A percentile compares a stretch with the other conserved stretches of the same genome.
phyloP scores from a whole-genome alignment of 2,329 filamentous ascomycete species.

The Coniella vitis region DNA sequence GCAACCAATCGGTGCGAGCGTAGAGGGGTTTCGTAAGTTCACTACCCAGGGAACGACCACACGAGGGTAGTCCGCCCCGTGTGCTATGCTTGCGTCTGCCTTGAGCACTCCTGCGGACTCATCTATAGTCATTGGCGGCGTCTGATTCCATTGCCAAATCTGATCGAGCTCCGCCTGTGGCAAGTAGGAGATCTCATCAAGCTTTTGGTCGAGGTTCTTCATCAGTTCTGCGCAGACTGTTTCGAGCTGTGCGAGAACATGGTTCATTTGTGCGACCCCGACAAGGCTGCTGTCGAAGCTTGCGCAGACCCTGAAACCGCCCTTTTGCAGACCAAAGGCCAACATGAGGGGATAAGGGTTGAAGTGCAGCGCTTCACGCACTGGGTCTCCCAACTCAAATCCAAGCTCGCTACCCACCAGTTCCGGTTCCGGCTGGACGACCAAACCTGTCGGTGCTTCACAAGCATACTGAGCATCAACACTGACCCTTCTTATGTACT shows the following conservation, averaged over 20 bases:
- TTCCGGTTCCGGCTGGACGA: constrained; percentile 27
- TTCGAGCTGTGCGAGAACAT: constrained; percentile 30
- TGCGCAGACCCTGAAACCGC: constrained; percentile 35
- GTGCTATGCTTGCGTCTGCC: constrained; percentile 17
- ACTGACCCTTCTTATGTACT: constrained; percentile 37
- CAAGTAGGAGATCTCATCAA: constrained; percentile 30
- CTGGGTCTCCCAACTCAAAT: constrained; percentile 14
- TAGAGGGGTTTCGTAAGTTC: constrained; percentile 24
- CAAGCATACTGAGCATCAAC: constrained; percentile 28
- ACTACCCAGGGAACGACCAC: constrained; percentile 27
- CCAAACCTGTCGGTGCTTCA: constrained; percentile 25
- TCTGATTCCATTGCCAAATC: constrained; percentile 36
- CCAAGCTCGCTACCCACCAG: constrained; percentile 15
- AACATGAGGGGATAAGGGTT: constrained; percentile 44
- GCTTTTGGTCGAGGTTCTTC: constrained; percentile 20
- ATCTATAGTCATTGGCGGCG: constrained; percentile 28
- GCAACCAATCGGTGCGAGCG: constrained; percentile 34
- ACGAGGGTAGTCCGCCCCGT: constrained; percentile 28
- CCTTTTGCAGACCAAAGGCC: constrained; percentile 35
- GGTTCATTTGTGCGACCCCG: constrained; percentile 28
- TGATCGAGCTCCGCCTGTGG: constrained; percentile 29
- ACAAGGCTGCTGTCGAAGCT: constrained; percentile 35
- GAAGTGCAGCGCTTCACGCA: constrained; percentile 28
- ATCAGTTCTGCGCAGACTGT: constrained; percentile 19
- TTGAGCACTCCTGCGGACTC: constrained; percentile 18